Conservation (phyloP, 1,284 basidiomycete species). For the Pholiota adiposa region DNA sequence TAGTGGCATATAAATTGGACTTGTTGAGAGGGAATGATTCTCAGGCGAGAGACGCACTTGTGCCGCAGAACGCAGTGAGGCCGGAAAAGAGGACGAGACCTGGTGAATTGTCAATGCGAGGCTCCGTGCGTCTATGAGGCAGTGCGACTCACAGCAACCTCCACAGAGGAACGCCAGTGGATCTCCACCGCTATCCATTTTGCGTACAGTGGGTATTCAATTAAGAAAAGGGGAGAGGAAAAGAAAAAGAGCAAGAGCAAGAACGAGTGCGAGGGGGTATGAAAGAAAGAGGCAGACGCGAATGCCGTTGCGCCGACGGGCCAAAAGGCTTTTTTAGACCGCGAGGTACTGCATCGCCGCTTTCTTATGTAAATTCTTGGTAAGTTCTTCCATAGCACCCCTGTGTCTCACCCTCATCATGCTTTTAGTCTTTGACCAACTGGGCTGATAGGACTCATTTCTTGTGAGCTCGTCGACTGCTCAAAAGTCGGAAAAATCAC, state of each 20-base stretch:
- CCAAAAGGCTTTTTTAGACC: background rate
- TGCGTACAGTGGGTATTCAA: background rate
- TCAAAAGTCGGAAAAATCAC: too few species aligned
- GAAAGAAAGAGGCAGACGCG: background rate
- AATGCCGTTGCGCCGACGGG: background rate
- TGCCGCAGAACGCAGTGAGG: constrained; percentile 33
- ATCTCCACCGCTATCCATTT: background rate
- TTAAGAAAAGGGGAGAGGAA: background rate
- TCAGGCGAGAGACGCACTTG: constrained; percentile 27
- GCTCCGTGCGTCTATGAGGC: background rate
- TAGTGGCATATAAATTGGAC: background rate
- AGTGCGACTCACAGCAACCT: constrained; percentile 27
- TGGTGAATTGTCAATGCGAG: constrained; percentile 14
- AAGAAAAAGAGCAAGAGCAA: background rate
- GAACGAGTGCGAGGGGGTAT: background rate
- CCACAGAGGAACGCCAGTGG: constrained; percentile 25
- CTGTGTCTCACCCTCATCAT: background rate
- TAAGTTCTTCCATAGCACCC: background rate
- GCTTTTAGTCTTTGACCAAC: background rate
- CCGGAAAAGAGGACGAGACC: constrained; percentile 33
- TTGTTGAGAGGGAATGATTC: background rate
- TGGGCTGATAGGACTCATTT: too few species aligned
- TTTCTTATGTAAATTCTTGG: background rate
- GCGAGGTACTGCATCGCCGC: background rate
- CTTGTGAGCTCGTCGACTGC: too few species aligned